These are phyloP conservation scores for Ophiosphaerella narmari DNA, from an alignment of 2,329 filamentous ascomycete genomes.

Conservation along the genomic window DNA sequence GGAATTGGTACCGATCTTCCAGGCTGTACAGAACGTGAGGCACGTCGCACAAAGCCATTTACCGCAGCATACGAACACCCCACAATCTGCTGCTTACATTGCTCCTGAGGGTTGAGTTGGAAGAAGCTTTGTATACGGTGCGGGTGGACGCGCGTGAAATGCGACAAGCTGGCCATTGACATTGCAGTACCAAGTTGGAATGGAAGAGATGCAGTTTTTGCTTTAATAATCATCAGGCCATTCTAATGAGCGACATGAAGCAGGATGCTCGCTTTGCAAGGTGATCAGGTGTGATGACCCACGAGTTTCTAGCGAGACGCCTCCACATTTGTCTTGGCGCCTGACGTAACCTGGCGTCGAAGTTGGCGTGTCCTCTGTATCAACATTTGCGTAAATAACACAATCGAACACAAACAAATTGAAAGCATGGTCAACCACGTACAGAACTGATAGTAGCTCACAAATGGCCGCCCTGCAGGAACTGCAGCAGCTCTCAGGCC, in stretches of 20 bases:
- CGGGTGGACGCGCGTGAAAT: no score
- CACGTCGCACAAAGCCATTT: no score
- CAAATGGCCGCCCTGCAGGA: conserved; percentile 20
- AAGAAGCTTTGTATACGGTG: no score
- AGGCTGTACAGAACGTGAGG: neutral
- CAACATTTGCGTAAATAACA: neutral
- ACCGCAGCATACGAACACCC: no score
- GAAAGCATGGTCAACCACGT: conserved; percentile 2
- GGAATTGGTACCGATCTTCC: neutral
- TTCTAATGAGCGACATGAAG: no score
- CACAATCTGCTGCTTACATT: no score
- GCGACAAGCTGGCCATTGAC: no score
- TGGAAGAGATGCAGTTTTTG: no score
- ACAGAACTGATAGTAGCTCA: neutral
- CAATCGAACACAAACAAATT: neutral
- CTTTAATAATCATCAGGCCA: no score
- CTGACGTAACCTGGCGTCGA: conserved; percentile 21
- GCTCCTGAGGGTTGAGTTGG: no score
- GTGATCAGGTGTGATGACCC: neutral
- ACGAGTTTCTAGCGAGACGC: neutral
- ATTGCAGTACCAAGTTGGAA: no score
- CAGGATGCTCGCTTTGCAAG: no score
- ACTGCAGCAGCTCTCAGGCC: conserved; percentile 58
- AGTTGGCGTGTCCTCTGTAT: conserved; percentile 17
- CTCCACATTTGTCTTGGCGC: conserved; percentile 18